These are phyloP conservation scores for Herpetomonas tarakana DNA, from an alignment of 208 protist species.

Conservation along the genomic window DNA sequence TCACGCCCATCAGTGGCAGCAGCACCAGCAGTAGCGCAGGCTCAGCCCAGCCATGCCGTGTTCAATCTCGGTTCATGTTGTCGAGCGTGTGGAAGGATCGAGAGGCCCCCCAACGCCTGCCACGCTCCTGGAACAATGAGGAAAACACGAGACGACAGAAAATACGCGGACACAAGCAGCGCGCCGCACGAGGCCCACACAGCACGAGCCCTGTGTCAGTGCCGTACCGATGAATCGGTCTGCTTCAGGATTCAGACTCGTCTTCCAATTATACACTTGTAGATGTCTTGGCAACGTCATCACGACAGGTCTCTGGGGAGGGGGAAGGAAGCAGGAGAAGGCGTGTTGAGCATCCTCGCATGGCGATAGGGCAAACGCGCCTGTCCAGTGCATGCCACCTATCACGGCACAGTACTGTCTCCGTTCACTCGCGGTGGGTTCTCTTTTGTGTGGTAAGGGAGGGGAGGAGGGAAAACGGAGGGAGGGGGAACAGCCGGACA, in stretches of 20 bases:
- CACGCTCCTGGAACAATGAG: neutral
- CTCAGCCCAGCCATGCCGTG: too few relatives aligned
- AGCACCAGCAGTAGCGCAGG: too few relatives aligned
- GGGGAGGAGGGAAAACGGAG: too few relatives aligned
- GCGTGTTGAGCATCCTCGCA: neutral
- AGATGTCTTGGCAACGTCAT: neutral
- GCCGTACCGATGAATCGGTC: constrained; percentile 1
- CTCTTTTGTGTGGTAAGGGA: too few relatives aligned
- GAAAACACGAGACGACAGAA: too few relatives aligned
- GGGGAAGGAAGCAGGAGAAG: too few relatives aligned
- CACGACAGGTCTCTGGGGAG: too few relatives aligned
- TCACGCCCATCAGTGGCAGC: neutral
- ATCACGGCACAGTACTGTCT: too few relatives aligned
- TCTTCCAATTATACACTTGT: constrained; percentile 1
- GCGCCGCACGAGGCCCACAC: neutral
- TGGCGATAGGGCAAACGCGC: too few relatives aligned
- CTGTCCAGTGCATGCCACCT: too few relatives aligned
- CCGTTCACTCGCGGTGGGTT: too few relatives aligned
- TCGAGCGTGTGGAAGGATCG: neutral
- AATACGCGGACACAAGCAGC: neutral
- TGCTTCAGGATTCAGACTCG: constrained; percentile 1
- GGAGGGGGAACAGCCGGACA: too few relatives aligned
- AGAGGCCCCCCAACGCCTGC: neutral
- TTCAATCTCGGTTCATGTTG: constrained; percentile 1
- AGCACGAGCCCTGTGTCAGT: neutral